Evolutionary conservation across 306 rosid species (phyloP), one percentile per base, ranked within the genome.

Genomic region (Medicago arabica): DNA sequence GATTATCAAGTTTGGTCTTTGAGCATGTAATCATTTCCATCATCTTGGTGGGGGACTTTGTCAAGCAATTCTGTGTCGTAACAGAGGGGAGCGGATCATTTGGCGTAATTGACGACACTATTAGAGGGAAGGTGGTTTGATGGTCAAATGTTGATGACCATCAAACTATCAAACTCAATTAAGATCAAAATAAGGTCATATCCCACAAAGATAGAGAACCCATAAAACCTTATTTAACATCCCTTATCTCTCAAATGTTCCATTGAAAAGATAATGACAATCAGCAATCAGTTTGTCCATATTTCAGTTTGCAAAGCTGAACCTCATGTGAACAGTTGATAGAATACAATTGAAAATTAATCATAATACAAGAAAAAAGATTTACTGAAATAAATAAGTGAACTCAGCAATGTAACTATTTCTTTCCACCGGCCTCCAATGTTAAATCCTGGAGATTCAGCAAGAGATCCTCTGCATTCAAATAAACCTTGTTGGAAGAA

Each of bases 381-480:
- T 47, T 34, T 23, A 44, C 19, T 43, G 46, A 75, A 41, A 31
- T 38, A 38, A 38, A 16, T 12, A 23, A 71, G 43, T 66, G 51
- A 76, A 54, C 49, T 54, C 75, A 13, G 68, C 71, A 54, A 44
- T 51, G 36, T 51, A 46, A 57, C 78, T 76, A 82, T 74, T 61
- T 74, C 81, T 82, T 81, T 15, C 74, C 86, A 5, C 51, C 54
- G 1, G 86, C 83, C 77, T 87, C 95, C 84, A 85, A 72, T 23
- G 77, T 78, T 75, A 87, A 57, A 55, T 79, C 88, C 75, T 88
- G 94, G 78, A 91, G 92, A 78, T 91, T 89, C 75, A 89, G 81
- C 75, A 94, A 76, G 79, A 91, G 89, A 79, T 92, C 92, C 59
- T 83, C 82, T 1, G 96, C 82, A 55, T 88, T 86, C 75, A 94